A percentile compares a stretch with the other conserved stretches of the same genome.
These are phyloP conservation scores for Fusarium sp. DNA, from an alignment of 2,329 filamentous ascomycete species.

Conservation along the genomic window DNA sequence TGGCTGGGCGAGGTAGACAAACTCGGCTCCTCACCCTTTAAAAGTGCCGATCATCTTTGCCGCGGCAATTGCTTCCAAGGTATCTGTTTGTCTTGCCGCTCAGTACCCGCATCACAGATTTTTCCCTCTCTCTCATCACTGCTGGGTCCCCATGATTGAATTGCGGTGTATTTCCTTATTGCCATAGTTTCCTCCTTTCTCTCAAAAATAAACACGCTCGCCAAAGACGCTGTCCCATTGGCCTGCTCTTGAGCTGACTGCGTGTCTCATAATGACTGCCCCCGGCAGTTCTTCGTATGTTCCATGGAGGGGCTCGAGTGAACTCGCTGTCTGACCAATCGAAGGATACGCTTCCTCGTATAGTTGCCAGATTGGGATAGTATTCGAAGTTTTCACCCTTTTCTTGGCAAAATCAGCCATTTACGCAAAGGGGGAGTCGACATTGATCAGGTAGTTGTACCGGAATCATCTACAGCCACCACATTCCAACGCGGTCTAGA, in stretches of 20 bases:
- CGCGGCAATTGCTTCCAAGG: neutral
- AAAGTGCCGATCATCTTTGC: neutral
- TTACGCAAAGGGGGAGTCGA: neutral
- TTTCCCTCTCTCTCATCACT: neutral
- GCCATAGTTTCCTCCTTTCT: neutral
- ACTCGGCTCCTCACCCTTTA: neutral
- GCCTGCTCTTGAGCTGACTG: neutral
- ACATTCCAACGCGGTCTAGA: neutral
- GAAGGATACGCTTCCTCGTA: neutral
- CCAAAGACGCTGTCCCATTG: neutral
- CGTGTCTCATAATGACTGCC: neutral
- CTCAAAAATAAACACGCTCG: neutral
- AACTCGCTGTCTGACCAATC: neutral
- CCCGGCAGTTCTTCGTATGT: neutral
- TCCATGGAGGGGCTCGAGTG: neutral
- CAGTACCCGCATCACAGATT: neutral
- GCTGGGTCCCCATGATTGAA: neutral
- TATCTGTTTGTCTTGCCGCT: neutral
- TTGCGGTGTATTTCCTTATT: neutral
- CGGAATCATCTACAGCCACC: neutral
- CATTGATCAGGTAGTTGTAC: neutral
- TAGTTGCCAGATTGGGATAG: neutral
- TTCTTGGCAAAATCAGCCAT: neutral
- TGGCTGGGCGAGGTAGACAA: neutral
- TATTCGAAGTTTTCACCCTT: neutral